phyloP scores from a whole-genome alignment of 1,139 yeast genomes.

The Taphrina flavorubra region DNA sequence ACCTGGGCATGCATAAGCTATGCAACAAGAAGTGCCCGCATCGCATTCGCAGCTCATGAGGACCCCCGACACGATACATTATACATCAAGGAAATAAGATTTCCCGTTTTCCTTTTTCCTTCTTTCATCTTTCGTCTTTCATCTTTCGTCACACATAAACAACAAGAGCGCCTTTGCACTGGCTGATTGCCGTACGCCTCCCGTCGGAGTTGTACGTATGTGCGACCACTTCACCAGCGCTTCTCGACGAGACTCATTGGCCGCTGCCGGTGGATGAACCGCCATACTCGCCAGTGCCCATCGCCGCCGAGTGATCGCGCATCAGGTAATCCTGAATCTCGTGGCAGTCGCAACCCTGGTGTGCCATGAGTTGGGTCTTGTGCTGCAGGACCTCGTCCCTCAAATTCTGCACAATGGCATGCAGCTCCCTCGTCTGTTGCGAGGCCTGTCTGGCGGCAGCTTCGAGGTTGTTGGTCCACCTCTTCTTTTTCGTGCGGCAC shows the following conservation, averaged over 20 bases:
- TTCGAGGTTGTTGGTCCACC: slow-evolving; percentile 42
- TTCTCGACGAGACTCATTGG: too few species aligned
- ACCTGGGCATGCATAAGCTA: neutral
- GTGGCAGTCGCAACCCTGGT: slow-evolving; percentile 45
- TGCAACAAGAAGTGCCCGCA: neutral
- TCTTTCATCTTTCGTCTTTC: too few species aligned
- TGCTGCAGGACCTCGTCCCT: slow-evolving; percentile 40
- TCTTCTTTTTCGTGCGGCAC: slow-evolving; percentile 44
- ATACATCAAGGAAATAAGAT: neutral
- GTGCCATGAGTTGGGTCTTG: slow-evolving; percentile 40
- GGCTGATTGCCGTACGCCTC: too few species aligned
- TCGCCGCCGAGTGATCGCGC: slow-evolving; percentile 4
- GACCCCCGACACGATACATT: slow-evolving; percentile 9
- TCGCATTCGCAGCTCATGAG: slow-evolving; percentile 4
- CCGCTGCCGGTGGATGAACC: too few species aligned
- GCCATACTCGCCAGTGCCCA: too few species aligned
- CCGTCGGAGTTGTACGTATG: too few species aligned
- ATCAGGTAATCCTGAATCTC: slow-evolving; percentile 8
- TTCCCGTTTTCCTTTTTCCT: too few species aligned
- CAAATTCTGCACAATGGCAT: slow-evolving; percentile 32
- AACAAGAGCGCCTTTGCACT: too few species aligned
- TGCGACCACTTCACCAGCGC: too few species aligned
- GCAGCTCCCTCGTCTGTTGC: slow-evolving; percentile 40
- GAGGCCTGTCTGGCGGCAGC: slow-evolving; percentile 43
- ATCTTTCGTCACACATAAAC: too few species aligned